These are phyloP conservation scores for Saturnispora quitensis DNA, from an alignment of 805 yeast genomes.

Conservation along the genomic window DNA sequence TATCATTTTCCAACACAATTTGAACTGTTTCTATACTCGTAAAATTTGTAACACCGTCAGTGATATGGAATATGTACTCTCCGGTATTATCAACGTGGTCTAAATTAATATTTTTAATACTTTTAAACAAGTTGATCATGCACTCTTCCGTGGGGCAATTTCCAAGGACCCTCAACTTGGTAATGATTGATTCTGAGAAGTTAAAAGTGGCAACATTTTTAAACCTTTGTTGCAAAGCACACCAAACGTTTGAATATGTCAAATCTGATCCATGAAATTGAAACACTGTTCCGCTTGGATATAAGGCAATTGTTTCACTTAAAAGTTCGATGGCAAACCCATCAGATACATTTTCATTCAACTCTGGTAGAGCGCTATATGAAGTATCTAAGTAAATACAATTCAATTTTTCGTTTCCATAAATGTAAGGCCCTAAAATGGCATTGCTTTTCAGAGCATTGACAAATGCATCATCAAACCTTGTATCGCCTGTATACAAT, in stretches of 20 bases:
- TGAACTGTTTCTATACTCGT: background rate
- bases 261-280: slow-evolving; percentile 7
- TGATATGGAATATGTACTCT: background rate
- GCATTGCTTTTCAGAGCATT: slow-evolving; percentile 4
- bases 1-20: background rate
- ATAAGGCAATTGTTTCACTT: slow-evolving; percentile 5
- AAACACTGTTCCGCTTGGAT: slow-evolving; percentile 15
- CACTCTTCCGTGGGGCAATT: background rate
- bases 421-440: slow-evolving; percentile 5
- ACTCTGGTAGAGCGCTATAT: slow-evolving; percentile 11
- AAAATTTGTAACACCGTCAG: background rate
- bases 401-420: slow-evolving; percentile 5
- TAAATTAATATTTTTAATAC: background rate
- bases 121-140: background rate
- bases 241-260: slow-evolving; percentile 20
- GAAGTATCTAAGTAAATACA: slow-evolving; percentile 17
- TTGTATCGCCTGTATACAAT: slow-evolving; percentile 16
- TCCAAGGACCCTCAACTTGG: background rate
- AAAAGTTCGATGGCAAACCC: slow-evolving; percentile 10
- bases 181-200: background rate
- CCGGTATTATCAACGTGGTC: background rate
- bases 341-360: slow-evolving; percentile 13
- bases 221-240: slow-evolving; percentile 6
- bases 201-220: background rate
- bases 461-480: slow-evolving; percentile 11